Evolutionary conservation across 495 filamentous ascomycete genomes (phyloP).

Genomic region (Schizothecium vesticola): DNA sequence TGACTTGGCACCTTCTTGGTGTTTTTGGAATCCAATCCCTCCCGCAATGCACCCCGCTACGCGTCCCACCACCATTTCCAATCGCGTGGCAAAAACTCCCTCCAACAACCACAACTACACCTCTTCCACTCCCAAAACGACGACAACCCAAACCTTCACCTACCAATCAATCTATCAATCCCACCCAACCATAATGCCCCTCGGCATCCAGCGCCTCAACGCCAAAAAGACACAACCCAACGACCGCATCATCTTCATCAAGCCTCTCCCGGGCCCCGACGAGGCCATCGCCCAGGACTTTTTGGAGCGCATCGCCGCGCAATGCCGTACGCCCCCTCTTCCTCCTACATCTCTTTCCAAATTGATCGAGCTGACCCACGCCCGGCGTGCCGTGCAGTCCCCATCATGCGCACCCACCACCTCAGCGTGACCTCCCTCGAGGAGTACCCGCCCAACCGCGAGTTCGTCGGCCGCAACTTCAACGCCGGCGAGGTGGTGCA

Average conservation of each 20-base stretch:
- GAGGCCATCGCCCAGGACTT: constrained; percentile 60
- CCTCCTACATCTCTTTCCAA: not conserved
- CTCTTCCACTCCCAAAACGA: not conserved
- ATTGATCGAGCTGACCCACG: not conserved
- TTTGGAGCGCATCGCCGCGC: constrained; percentile 70
- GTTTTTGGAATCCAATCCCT: not conserved
- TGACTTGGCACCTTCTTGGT: not conserved
- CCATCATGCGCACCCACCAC: constrained; percentile 65
- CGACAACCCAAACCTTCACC: not conserved
- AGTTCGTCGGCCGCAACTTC: constrained; percentile 77
- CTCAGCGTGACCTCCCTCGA: constrained; percentile 68
- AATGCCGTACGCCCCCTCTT: constrained; percentile 47
- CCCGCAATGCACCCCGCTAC: not conserved
- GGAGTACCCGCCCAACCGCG: constrained; percentile 66
- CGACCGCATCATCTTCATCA: constrained; percentile 68
- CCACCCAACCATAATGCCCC: constrained; percentile 46
- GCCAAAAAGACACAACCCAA: constrained; percentile 61
- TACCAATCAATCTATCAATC: not conserved
- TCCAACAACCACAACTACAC: not conserved
- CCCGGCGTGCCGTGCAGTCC: constrained; percentile 37
- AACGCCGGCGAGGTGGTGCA: constrained; percentile 81
- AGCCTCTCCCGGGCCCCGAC: constrained; percentile 58
- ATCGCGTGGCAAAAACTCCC: not conserved
- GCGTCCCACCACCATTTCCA: not conserved
- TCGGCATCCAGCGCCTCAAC: constrained; percentile 65